A percentile compares a stretch with the other conserved stretches of the same genome.
Conservation (phyloP, 192 early-diverging fungal species). For the Backusella westeae region DNA sequence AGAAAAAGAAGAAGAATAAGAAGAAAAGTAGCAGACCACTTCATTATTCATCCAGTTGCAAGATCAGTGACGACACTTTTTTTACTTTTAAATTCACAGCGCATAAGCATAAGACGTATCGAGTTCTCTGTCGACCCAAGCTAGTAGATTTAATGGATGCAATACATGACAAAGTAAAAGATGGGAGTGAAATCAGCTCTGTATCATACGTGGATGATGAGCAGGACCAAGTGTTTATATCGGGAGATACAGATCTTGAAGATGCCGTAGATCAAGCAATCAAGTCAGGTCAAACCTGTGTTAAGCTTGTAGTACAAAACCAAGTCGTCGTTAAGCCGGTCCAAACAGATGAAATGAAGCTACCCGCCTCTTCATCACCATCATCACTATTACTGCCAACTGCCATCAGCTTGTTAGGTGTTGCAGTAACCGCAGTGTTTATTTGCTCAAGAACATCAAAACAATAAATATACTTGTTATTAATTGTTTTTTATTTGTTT, state of each 20-base stretch:
- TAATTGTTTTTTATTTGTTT: neutral
- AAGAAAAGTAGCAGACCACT: neutral
- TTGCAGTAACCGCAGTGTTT: neutral
- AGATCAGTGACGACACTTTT: neutral
- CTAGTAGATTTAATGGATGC: neutral
- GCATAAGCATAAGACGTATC: neutral
- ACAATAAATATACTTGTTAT: neutral
- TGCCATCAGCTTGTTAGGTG: neutral
- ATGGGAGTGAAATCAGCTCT: neutral
- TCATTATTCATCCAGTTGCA: neutral
- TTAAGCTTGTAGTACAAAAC: neutral
- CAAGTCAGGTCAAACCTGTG: neutral
- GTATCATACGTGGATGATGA: neutral
- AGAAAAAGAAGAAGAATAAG: neutral
- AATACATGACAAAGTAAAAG: neutral
- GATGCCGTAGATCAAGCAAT: conserved; percentile 3
- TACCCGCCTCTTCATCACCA: neutral
- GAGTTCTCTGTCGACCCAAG: neutral
- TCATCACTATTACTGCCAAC: neutral
- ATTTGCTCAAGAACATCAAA: neutral
- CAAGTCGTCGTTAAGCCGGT: neutral
- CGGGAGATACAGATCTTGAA: neutral
- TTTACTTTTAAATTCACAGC: neutral
- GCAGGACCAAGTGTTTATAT: neutral
- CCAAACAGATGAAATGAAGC: neutral